A percentile compares a stretch with the other conserved stretches of the same genome.
Conservation (phyloP, 2,329 filamentous ascomycete genomes). For the Aaosphaeria pasadenensis region DNA sequence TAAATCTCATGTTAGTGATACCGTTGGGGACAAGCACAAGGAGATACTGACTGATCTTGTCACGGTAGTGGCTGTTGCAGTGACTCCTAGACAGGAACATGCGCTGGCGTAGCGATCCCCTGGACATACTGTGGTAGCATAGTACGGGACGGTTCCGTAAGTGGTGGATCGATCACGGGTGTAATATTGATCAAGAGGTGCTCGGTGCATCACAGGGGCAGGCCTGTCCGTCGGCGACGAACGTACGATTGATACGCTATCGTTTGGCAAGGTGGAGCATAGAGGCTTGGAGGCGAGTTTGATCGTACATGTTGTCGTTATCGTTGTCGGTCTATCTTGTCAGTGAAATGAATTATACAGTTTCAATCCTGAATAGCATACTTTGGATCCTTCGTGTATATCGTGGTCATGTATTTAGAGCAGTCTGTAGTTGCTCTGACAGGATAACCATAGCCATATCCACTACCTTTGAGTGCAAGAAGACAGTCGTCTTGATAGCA, state of each 20-base stretch:
- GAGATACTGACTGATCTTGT: conserved; percentile 18
- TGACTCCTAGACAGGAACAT: conserved; percentile 23
- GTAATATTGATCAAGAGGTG: background rate
- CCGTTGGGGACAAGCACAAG: no score
- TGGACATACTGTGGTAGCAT: conserved; percentile 16
- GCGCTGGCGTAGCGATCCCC: conserved; percentile 18
- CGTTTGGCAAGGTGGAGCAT: no score
- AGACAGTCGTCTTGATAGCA: conserved; percentile 23
- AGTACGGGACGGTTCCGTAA: conserved; percentile 18
- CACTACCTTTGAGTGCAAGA: conserved; percentile 20
- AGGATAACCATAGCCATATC: conserved; percentile 9
- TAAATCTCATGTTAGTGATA: no score
- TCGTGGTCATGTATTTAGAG: conserved; percentile 21
- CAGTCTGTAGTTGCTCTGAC: conserved; percentile 17
- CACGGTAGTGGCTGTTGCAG: conserved; percentile 9
- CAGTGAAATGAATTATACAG: conserved; percentile 3
- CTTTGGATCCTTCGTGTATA: conserved; percentile 20
- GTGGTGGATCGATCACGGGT: conserved; percentile 8
- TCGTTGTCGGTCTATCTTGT: background rate
- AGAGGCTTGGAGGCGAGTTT: background rate
- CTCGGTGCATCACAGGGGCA: background rate
- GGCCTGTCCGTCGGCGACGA: no score
- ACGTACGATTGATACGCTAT: no score
- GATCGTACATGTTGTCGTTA: background rate
- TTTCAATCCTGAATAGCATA: conserved; percentile 3